These are phyloP conservation scores for Clarireedia homoeocarpa DNA, from an alignment of 2,329 filamentous ascomycete species.

Conservation along the genomic window DNA sequence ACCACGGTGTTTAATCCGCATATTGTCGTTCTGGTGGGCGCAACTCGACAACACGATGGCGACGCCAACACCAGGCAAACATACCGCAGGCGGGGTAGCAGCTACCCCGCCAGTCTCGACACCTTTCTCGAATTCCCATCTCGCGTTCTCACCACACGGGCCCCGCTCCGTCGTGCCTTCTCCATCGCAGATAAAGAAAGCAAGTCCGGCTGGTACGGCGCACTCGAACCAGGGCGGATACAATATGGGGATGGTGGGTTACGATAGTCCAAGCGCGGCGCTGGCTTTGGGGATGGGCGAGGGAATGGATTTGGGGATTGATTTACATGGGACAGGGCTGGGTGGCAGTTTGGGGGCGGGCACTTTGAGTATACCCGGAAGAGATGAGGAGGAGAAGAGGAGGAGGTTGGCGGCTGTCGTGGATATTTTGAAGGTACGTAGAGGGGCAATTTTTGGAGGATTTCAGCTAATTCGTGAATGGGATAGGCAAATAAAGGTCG, in stretches of 20 bases:
- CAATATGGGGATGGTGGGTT: constrained; percentile 35
- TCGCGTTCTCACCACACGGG: constrained; percentile 48
- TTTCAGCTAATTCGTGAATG: constrained; percentile 8
- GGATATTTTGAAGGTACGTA: constrained; percentile 26
- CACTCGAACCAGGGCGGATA: constrained; percentile 41
- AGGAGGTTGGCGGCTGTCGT: constrained; percentile 33
- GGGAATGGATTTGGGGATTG: constrained; percentile 36
- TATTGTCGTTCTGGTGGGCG: background rate
- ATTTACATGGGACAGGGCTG: constrained; percentile 17
- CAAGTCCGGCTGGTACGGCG: constrained; percentile 28
- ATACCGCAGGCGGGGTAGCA: constrained; percentile 16
- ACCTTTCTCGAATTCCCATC: constrained; percentile 49
- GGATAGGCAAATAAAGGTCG: constrained; percentile 44
- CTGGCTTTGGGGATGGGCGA: constrained; percentile 49
- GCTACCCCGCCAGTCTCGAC: constrained; percentile 61
- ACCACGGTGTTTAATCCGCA: background rate
- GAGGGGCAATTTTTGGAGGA: background rate
- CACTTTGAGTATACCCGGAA: constrained; percentile 15
- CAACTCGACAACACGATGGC: constrained; percentile 22
- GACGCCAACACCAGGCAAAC: constrained; percentile 28
- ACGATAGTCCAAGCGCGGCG: constrained; percentile 57
- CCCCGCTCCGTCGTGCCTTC: constrained; percentile 45
- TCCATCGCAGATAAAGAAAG: constrained; percentile 52
- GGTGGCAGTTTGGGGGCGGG: constrained; percentile 9
- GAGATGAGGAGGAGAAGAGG: constrained; percentile 44